A percentile compares a stretch with the other conserved stretches of the same genome.
These are phyloP conservation scores for Asterionellopsis glacialis DNA, from an alignment of 108 stramenopile genomes.

Conservation along the genomic window DNA sequence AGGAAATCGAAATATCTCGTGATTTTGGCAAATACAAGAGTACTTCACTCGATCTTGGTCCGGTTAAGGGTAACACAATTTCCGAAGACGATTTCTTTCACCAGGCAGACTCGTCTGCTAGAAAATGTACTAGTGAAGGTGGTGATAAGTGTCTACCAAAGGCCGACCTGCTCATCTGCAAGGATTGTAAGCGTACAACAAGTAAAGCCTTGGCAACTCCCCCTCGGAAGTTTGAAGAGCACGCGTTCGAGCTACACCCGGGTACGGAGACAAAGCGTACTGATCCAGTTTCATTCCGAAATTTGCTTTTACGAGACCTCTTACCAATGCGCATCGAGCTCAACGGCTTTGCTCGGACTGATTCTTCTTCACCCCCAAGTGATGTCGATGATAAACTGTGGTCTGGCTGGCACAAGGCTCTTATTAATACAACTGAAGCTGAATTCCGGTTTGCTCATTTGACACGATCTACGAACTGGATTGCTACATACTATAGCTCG, in stretches of 20 bases:
- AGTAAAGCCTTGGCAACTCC: conserved; percentile 13
- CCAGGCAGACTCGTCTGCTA: conserved; percentile 7
- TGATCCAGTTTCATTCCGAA: conserved; percentile 1
- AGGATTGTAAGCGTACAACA: conserved; percentile 23
- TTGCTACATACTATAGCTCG: conserved; percentile 4
- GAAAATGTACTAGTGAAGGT: conserved; percentile 18
- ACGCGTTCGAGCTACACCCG: conserved; percentile 14
- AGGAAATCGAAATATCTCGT: conserved; percentile 13
- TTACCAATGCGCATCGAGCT: conserved; percentile 11
- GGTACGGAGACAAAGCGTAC: background rate
- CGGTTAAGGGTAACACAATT: background rate
- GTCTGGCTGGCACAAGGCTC: conserved; percentile 6
- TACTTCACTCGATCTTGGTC: conserved; percentile 4
- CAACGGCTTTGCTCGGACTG: background rate
- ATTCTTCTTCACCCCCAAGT: background rate
- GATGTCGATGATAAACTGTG: conserved; percentile 2
- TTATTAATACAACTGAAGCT: background rate
- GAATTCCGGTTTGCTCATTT: conserved; percentile 23
- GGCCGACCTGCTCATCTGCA: conserved; percentile 12
- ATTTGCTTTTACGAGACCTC: background rate
- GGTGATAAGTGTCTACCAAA: conserved; percentile 7
- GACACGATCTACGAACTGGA: conserved; percentile 15
- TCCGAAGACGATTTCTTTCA: too few relatives aligned
- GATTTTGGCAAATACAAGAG: conserved; percentile 10
- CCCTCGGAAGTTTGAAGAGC: conserved; percentile 32